phyloP scores from a whole-genome alignment of 371 early-diverging fungal species.

The Mortierella sp. region DNA sequence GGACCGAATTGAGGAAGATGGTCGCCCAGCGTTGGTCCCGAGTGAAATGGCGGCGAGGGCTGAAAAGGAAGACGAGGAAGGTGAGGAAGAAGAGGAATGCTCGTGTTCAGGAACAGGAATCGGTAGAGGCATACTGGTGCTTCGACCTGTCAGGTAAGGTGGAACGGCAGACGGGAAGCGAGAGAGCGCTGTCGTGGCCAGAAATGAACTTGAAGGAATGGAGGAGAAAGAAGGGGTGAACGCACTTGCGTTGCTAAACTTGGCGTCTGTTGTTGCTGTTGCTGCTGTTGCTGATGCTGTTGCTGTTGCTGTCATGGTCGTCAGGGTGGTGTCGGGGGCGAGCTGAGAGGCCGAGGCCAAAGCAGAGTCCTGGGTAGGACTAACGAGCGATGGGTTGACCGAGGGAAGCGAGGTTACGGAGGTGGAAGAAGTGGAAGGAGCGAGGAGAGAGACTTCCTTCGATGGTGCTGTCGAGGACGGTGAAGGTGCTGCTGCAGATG shows the following conservation, averaged over 20 bases:
- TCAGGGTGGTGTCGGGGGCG: background rate
- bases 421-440: background rate
- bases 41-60: too few relatives aligned
- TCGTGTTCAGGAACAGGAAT: background rate
- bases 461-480: background rate
- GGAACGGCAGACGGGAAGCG: background rate
- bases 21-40: too few relatives aligned
- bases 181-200: background rate
- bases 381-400: background rate
- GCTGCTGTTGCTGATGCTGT: background rate
- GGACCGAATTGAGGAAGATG: constrained; percentile 13
- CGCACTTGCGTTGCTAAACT: background rate
- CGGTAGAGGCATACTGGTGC: constrained; percentile 37
- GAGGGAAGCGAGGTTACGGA: background rate
- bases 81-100: constrained; percentile 2
- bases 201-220: background rate
- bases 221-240: background rate
- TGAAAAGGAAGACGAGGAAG: too few relatives aligned
- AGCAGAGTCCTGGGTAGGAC: background rate
- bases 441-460: background rate
- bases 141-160: constrained; percentile 17
- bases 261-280: background rate
- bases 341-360: background rate
- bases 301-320: background rate
- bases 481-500: background rate